These are phyloP conservation scores for Nicotiana rustica DNA, from an alignment of 305 asterid species.

Conservation along the genomic window DNA sequence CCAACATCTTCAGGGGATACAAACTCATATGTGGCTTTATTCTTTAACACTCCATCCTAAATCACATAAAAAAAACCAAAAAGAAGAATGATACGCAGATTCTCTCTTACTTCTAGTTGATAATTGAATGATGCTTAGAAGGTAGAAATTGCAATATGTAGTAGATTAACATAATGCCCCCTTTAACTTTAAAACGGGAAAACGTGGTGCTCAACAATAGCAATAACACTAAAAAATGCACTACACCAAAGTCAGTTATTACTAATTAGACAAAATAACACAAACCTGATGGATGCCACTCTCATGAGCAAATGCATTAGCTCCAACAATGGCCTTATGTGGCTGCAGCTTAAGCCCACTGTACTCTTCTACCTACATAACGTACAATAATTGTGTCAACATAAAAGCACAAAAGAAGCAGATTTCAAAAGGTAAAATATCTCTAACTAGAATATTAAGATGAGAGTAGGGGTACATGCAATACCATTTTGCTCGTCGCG, in stretches of 20 bases:
- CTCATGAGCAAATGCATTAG: constrained; percentile 97
- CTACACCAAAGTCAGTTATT: not conserved
- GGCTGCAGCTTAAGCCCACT: constrained; percentile 89
- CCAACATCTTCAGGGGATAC: constrained; percentile 95
- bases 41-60: constrained; percentile 95
- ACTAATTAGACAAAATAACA: not conserved
- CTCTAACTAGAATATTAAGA: not conserved
- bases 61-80: not conserved
- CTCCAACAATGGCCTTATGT: constrained; percentile 97
- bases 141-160: no score
- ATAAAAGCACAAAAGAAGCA: not conserved
- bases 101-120: no score
- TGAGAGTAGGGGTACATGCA: not conserved
- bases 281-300: constrained; percentile 95
- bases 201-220: no score
- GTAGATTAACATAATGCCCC: no score
- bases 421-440: no score
- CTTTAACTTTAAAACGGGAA: no score
- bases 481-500: constrained; percentile 92
- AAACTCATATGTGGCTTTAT: constrained; percentile 84
- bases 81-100: not conserved
- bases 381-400: not conserved
- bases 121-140: no score
- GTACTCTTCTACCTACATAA: constrained; percentile 83
- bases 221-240: no score